These are phyloP conservation scores for Bruguiera sexangula DNA, from an alignment of 345 rosid species.

Conservation along the genomic window DNA sequence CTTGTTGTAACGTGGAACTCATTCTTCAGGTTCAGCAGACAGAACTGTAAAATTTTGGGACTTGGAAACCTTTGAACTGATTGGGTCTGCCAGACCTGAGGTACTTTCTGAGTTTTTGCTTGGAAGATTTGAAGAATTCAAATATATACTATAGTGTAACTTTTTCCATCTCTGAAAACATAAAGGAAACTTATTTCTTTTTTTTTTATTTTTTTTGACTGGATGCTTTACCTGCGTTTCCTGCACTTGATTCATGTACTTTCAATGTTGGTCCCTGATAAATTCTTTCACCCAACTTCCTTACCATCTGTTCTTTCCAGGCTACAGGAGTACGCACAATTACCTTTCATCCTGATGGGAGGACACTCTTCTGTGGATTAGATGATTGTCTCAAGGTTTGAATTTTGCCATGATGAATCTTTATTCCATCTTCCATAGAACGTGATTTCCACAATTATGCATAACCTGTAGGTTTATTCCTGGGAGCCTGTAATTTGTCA, in stretches of 20 bases:
- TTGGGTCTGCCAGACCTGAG: constrained; percentile 93
- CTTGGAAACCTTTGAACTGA: constrained; percentile 93
- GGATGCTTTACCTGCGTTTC: not conserved
- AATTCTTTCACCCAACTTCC: not conserved
- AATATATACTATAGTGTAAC: no score
- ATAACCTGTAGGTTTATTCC: constrained; percentile 74
- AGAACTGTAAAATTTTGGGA: constrained; percentile 98
- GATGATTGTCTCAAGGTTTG: constrained; percentile 86
- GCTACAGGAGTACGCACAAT: constrained; percentile 71
- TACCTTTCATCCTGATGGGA: constrained; percentile 87
- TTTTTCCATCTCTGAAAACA: no score
- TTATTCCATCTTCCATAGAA: constrained; percentile 3
- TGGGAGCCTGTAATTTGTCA: constrained; percentile 96
- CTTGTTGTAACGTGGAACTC: constrained; percentile 15
- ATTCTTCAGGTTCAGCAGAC: constrained; percentile 86
- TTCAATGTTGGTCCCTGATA: not conserved
- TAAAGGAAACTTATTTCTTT: no score
- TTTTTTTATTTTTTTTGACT: no score
- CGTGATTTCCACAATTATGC: constrained; percentile 13
- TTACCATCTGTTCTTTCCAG: constrained; percentile 38
- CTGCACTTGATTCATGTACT: not conserved
- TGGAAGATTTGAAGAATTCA: not conserved
- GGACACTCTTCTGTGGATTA: constrained; percentile 80
- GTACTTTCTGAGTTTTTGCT: constrained; percentile 37
- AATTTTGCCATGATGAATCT: constrained; percentile 17